Conservation (phyloP, 345 rosid genomes). For the Eucalyptus regnans region DNA sequence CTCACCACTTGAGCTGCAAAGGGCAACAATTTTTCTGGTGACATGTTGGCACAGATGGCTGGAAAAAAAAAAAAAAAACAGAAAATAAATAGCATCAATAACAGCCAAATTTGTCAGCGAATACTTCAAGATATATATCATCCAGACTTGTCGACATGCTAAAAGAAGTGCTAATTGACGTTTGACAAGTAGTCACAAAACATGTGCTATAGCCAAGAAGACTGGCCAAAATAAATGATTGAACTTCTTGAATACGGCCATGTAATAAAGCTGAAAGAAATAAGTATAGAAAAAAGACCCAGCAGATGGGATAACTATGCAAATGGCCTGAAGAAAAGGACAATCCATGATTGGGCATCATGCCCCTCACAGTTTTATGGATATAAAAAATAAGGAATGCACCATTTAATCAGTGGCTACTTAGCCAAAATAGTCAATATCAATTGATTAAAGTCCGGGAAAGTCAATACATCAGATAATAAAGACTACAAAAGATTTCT, state of each 20-base stretch:
- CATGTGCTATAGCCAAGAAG: background rate
- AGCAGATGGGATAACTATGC: background rate
- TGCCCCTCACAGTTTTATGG: background rate
- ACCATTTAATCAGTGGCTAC: background rate
- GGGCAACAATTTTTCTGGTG: constrained; percentile 65
- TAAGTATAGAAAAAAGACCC: background rate
- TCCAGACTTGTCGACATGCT: background rate
- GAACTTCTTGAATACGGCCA: background rate
- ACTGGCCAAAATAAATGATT: background rate
- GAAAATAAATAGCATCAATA: background rate
- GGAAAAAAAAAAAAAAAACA: background rate
- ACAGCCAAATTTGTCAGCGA: background rate
- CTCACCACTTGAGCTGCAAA: constrained; percentile 84
- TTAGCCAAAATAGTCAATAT: background rate
- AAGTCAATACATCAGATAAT: background rate
- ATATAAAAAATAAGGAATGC: background rate
- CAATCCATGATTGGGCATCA: background rate
- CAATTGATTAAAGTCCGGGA: background rate
- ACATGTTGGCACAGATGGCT: constrained; percentile 54
- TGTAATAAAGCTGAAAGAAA: background rate
- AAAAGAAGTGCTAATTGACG: background rate
- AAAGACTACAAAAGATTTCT: background rate
- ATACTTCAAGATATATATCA: background rate
- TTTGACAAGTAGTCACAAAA: background rate
- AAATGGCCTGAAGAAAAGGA: background rate